Evolutionary conservation across 306 rosid species (phyloP).

Genomic region (Sphenostylis stenocarpa): DNA sequence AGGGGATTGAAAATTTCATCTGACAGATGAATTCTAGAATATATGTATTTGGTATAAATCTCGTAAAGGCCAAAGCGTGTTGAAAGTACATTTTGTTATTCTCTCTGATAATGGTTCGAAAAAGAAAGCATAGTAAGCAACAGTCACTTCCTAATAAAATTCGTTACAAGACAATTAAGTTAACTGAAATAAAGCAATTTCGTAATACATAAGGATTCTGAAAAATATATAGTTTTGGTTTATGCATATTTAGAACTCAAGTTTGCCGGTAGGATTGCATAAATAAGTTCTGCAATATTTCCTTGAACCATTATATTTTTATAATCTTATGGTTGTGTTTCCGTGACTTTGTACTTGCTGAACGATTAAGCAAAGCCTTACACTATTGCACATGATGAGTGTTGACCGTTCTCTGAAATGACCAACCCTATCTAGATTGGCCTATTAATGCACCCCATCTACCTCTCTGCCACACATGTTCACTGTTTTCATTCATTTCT

Average conservation of each 20-base stretch:
- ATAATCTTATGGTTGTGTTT: neutral
- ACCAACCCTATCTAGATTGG: constrained; percentile 1
- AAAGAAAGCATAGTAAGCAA: neutral
- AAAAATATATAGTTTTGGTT: neutral
- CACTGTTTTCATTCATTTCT: neutral
- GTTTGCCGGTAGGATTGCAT: neutral
- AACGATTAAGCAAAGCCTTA: neutral
- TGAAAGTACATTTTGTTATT: neutral
- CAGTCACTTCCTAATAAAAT: neutral
- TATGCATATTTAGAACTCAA: neutral
- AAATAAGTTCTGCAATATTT: neutral
- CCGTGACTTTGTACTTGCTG: neutral
- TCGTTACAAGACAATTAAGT: neutral
- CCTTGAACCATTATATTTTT: neutral
- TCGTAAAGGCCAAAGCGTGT: neutral
- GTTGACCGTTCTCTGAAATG: constrained; percentile 2
- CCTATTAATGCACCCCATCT: neutral
- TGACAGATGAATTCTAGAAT: neutral
- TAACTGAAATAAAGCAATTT: neutral
- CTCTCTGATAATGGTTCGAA: neutral
- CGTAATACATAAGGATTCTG: neutral
- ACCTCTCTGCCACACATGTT: constrained; percentile 16
- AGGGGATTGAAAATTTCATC: neutral
- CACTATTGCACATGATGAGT: constrained; percentile 1
- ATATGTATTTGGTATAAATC: neutral